phyloP scores from a whole-genome alignment of 768 basidiomycete genomes.

The Cyclocybe cylindracea region DNA sequence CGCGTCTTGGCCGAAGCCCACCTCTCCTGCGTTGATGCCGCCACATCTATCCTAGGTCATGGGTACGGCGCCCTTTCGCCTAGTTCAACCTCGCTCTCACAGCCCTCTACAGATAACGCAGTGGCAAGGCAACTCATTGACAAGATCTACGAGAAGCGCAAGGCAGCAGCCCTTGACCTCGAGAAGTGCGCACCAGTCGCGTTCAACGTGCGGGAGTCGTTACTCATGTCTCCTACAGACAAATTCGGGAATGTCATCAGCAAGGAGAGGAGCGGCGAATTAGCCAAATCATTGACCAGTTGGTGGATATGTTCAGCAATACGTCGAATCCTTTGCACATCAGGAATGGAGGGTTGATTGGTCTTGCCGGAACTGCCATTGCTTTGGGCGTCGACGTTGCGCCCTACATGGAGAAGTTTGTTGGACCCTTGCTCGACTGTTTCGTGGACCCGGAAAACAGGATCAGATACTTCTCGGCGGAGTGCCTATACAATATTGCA shows the following conservation, averaged over 20 bases:
- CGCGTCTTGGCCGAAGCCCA: background rate
- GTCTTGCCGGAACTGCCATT: slow-evolving; percentile 95
- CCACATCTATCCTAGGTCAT: slow-evolving; percentile 16
- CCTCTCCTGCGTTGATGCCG: slow-evolving; percentile 7
- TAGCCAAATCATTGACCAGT: slow-evolving; percentile 86
- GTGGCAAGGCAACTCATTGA: slow-evolving; percentile 82
- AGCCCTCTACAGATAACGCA: slow-evolving; percentile 53
- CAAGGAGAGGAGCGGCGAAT: slow-evolving; percentile 83
- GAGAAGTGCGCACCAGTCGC: slow-evolving; percentile 68
- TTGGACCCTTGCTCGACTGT: slow-evolving; percentile 85
- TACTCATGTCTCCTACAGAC: slow-evolving; percentile 40
- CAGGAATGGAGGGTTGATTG: slow-evolving; percentile 93
- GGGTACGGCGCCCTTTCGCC: slow-evolving; percentile 16
- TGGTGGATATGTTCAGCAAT: slow-evolving; percentile 92
- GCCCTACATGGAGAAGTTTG: slow-evolving; percentile 92
- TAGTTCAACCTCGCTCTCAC: background rate
- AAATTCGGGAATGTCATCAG: slow-evolving; percentile 84
- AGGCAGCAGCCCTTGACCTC: slow-evolving; percentile 91
- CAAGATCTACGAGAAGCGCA: slow-evolving; percentile 97
- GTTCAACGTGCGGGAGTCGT: background rate
- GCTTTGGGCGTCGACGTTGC: slow-evolving; percentile 92
- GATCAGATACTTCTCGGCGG: slow-evolving; percentile 96
- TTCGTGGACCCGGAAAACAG: slow-evolving; percentile 94
- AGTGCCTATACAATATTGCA: slow-evolving; percentile 97
- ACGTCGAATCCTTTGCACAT: slow-evolving; percentile 82